Percentiles rank a stretch among this genome's conserved stretches.
phyloP scores from a whole-genome alignment of 2,329 filamentous ascomycete species.

The Hymenoscyphus linearis region DNA sequence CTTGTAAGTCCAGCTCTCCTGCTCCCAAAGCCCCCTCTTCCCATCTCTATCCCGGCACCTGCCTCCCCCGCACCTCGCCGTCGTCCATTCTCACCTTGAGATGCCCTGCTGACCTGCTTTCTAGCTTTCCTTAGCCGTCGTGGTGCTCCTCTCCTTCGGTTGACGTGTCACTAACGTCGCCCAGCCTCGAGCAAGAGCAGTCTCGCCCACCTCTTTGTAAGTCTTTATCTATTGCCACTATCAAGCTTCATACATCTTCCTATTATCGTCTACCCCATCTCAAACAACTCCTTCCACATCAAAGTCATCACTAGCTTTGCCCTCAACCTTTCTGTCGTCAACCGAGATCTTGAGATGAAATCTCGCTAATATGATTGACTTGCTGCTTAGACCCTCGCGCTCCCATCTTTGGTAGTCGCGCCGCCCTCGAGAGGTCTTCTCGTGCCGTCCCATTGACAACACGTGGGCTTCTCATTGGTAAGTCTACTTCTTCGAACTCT shows the following conservation, averaged over 20 bases:
- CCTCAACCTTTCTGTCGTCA: neutral
- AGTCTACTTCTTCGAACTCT: too few species aligned
- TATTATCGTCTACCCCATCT: neutral
- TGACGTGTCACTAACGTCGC: neutral
- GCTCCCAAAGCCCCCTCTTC: neutral
- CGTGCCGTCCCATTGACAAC: too few species aligned
- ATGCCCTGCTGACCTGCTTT: neutral
- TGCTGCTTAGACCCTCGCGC: neutral
- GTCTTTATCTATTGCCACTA: neutral
- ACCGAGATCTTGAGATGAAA: neutral
- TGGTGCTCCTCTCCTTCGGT: neutral
- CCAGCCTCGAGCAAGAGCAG: neutral
- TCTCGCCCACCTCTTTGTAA: neutral
- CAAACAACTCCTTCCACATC: neutral
- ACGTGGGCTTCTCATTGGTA: too few species aligned
- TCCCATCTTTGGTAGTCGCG: too few species aligned
- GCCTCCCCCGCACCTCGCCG: neutral
- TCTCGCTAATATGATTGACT: neutral
- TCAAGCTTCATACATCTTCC: too few species aligned
- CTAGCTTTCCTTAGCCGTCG: neutral
- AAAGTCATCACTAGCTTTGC: neutral
- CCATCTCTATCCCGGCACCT: neutral
- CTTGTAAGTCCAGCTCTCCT: neutral
- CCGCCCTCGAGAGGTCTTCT: too few species aligned
- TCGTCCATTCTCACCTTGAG: neutral